Conservation (phyloP, 495 filamentous ascomycete genomes). For the Friedmanniomyces simplex region DNA sequence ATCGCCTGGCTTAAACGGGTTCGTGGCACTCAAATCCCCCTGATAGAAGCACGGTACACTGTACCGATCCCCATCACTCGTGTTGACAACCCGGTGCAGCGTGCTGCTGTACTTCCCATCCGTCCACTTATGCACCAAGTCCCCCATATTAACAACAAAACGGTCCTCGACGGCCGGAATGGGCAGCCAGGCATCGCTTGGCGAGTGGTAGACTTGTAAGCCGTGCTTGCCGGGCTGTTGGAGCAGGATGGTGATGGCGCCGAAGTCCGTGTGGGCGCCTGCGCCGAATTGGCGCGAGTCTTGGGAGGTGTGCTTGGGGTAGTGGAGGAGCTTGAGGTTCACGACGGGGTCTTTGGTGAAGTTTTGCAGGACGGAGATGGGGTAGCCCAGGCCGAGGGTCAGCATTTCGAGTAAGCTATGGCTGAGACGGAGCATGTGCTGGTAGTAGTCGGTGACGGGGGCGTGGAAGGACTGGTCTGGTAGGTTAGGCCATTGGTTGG, state of each 20-base stretch:
- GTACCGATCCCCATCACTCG: conserved; percentile 24
- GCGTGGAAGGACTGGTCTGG: conserved; percentile 36
- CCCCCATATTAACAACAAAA: conserved; percentile 40
- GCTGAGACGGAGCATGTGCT: conserved; percentile 29
- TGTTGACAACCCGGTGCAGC: conserved; percentile 34
- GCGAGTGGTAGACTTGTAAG: conserved; percentile 36
- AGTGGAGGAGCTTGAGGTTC: conserved; percentile 38
- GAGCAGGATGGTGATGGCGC: conserved; percentile 35
- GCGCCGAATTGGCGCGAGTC: conserved; percentile 36
- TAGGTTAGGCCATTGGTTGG: conserved; percentile 43
- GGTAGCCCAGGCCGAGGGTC: conserved; percentile 31
- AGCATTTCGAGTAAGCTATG: conserved; percentile 32
- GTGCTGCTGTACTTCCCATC: conserved; percentile 32
- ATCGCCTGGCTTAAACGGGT: conserved; percentile 23
- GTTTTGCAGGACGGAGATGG: conserved; percentile 31
- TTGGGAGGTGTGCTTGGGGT: conserved; percentile 29
- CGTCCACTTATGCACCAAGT: conserved; percentile 34
- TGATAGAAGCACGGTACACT: conserved; percentile 28
- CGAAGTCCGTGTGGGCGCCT: conserved; percentile 35
- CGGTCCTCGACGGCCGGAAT: conserved; percentile 31
- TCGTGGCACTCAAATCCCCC: conserved; percentile 26
- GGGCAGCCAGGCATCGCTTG: conserved; percentile 32
- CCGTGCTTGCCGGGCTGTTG: conserved; percentile 36
- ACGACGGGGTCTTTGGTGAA: conserved; percentile 39
- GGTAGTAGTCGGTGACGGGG: conserved; percentile 42